These are phyloP conservation scores for Acorus calamus DNA, from an alignment of 106 monocot genomes.

Conservation along the genomic window DNA sequence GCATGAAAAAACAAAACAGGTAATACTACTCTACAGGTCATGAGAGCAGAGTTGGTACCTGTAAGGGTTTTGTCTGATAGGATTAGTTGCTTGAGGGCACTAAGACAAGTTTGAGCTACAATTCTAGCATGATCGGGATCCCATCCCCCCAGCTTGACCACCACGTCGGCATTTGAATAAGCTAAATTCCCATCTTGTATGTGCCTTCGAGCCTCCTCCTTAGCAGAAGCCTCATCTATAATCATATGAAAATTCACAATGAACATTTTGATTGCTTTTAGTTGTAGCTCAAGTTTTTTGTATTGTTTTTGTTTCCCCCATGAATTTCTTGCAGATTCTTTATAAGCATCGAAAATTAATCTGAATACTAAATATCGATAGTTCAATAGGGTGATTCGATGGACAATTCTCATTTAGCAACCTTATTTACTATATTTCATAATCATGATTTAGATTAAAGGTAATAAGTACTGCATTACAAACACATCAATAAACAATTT, in stretches of 20 bases:
- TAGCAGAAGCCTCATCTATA: conserved; percentile 77
- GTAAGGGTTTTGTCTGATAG: conserved; percentile 64
- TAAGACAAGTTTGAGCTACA: conserved; percentile 68
- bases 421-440: too few relatives aligned
- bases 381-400: too few relatives aligned
- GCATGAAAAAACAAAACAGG: neutral
- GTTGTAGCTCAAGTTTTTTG: too few relatives aligned
- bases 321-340: too few relatives aligned
- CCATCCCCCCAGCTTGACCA: conserved; percentile 75
- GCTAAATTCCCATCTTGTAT: conserved; percentile 40
- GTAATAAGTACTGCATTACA: too few relatives aligned
- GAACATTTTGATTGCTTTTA: too few relatives aligned
- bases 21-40: neutral
- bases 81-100: conserved; percentile 64
- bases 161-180: conserved; percentile 75
- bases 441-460: too few relatives aligned
- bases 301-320: too few relatives aligned
- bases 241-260: neutral
- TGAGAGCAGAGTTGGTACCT: conserved; percentile 27
- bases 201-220: conserved; percentile 55
- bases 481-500: too few relatives aligned
- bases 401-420: too few relatives aligned
- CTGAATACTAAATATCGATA: too few relatives aligned
- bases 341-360: too few relatives aligned
- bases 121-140: conserved; percentile 36